Base-by-base conservation (phyloP, 2,329 filamentous ascomycete species). In the Cadophora luteo-olivacea region DNA sequence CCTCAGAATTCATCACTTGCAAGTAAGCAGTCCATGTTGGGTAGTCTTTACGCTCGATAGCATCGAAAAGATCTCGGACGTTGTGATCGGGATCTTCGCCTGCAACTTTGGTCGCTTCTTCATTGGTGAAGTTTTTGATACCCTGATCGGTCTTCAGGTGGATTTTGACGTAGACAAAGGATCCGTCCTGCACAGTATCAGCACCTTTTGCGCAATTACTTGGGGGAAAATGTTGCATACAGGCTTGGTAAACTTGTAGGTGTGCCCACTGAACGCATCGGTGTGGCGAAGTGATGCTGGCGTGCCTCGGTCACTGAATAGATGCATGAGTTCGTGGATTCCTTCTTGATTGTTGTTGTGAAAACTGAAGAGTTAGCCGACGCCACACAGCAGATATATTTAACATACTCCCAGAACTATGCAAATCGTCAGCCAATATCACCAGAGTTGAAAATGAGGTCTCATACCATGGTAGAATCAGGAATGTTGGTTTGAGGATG, bases 401-500 rank as follows among this genome's bases (percentile, higher is more conserved):
- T 9, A 16, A 22, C 45, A 3, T 22, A 48, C 45, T 48, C 45
- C 45, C 45, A 48, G 19, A 48, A 48, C 45, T 48, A 22, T n/a
- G 12, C 4, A 9, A 6, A n/a, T 7, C 2, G 16, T 48, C 19
- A 48, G 19, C n/a, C n/a, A n/a, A n/a, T n/a, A n/a, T n/a, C n/a
- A n/a, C n/a, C 9, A 48, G 4, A 6, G 45, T 22, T n/a, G 4
- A 4, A 5, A 1, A n/a, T 1, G 22, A 48, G 45, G 38, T 41
- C 7, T 3, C 8, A 16, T 48, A 57, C 61, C 66, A 78, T 75
- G 32, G 71, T 74, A 7, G 89, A 87, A 77, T 91, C 87, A 57
- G 86, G 88, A 58, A 92, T 80, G 78, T 93, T 90, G 29, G 89
- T 92, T 69, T 87, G 84, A 0, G 91, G 91, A 79, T 93, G 84